Percentiles rank a stretch among this genome's conserved stretches.
phyloP scores from a whole-genome alignment of 2,329 filamentous ascomycete genomes.

The Didymella lethalis region DNA sequence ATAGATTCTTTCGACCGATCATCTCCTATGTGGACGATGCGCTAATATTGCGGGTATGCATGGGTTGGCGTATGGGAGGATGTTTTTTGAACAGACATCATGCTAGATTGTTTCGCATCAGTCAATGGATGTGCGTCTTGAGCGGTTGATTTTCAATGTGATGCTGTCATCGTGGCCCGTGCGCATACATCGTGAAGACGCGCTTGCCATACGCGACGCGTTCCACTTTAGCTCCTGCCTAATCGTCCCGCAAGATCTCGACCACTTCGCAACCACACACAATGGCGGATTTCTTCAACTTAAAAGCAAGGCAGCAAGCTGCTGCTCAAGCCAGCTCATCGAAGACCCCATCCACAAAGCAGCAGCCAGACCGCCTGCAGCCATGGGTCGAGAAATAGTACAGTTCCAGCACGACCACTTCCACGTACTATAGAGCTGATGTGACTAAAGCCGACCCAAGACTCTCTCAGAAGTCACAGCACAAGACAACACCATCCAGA shows the following conservation, averaged over 20 bases:
- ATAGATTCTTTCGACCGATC: slow-evolving; percentile 31
- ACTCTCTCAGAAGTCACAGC: slow-evolving; percentile 93
- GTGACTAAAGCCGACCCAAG: slow-evolving; percentile 79
- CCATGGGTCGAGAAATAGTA: slow-evolving; percentile 99
- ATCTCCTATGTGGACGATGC: slow-evolving; percentile 7
- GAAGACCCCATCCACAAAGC: slow-evolving; percentile 69
- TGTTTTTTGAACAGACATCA: slow-evolving; percentile 6
- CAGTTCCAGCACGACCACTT: slow-evolving; percentile 16
- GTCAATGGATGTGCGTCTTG: neutral
- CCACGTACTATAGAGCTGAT: slow-evolving; percentile 21
- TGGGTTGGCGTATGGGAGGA: slow-evolving; percentile 15
- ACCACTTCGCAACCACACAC: slow-evolving; percentile 16
- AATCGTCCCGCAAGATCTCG: slow-evolving; percentile 20
- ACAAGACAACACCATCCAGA: slow-evolving; percentile 94
- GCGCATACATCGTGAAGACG: slow-evolving; percentile 39
- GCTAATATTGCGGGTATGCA: slow-evolving; percentile 11
- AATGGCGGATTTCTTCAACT: slow-evolving; percentile 94
- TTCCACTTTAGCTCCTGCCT: slow-evolving; percentile 39
- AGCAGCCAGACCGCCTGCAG: slow-evolving; percentile 72
- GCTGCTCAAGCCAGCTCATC: slow-evolving; percentile 75
- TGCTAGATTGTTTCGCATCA: slow-evolving; percentile 8
- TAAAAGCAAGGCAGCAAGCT: slow-evolving; percentile 81
- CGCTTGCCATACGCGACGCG: slow-evolving; percentile 35
- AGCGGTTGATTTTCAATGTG: neutral
- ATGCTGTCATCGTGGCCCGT: slow-evolving; percentile 23